Evolutionary conservation across 2,329 filamentous ascomycete species (phyloP).

Genomic region (Microdochium bolleyi): DNA sequence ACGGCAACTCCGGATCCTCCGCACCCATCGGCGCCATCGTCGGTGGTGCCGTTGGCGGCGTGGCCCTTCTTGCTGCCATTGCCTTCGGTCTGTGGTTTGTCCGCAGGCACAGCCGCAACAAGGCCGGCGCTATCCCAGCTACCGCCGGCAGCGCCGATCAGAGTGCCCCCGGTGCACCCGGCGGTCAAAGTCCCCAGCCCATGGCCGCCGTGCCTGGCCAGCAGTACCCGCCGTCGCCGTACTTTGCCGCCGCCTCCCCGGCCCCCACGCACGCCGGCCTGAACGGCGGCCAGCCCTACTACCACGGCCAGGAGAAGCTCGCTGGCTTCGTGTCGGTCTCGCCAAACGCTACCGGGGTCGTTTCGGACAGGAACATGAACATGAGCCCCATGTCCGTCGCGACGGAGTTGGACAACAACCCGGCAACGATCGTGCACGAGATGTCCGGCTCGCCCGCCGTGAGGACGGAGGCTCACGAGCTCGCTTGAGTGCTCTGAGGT

Average conservation of each 20-base stretch:
- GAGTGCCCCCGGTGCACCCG: constrained; percentile 5
- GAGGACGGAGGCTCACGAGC: background rate
- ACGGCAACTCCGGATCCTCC: constrained; percentile 6
- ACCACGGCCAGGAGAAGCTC: constrained; percentile 14
- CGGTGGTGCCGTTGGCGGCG: constrained; percentile 37
- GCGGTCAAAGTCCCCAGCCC: constrained; percentile 1
- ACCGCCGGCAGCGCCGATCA: constrained; percentile 6
- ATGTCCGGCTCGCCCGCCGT: background rate
- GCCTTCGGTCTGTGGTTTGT: constrained; percentile 10
- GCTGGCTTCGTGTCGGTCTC: constrained; percentile 9
- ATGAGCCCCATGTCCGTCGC: background rate
- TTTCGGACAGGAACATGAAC: background rate
- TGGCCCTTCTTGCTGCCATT: constrained; percentile 29
- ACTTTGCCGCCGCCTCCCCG: constrained; percentile 5
- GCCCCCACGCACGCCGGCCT: constrained; percentile 6
- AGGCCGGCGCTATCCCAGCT: constrained; percentile 1
- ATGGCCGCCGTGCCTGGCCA: constrained; percentile 9
- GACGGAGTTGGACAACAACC: background rate
- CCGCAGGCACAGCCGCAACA: constrained; percentile 22
- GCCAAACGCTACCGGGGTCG: background rate
- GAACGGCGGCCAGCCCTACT: constrained; percentile 7
- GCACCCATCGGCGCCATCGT: constrained; percentile 33
- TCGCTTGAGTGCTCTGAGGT: background rate
- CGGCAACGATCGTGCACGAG: background rate
- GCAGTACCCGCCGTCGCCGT: constrained; percentile 8